These are phyloP conservation scores for Pseudozyma pruni DNA, from an alignment of 1,284 basidiomycete species.

Conservation along the genomic window DNA sequence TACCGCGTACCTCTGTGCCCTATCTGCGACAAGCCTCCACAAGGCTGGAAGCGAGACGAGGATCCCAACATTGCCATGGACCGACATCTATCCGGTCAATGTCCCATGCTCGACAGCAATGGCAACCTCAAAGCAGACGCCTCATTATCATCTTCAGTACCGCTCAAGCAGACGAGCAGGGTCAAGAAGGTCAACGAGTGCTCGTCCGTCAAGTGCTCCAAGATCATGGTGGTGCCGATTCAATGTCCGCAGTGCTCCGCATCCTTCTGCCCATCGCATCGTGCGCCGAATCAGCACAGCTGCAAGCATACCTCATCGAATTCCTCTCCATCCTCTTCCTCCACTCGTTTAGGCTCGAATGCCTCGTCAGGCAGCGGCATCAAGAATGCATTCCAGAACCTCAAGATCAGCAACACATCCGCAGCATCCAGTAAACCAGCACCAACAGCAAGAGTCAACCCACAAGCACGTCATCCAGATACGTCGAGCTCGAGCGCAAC, in stretches of 20 bases:
- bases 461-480: background rate
- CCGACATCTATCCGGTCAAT: constrained; percentile 51
- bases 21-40: constrained; percentile 56
- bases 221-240: constrained; percentile 63
- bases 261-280: constrained; percentile 58
- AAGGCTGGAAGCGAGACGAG: constrained; percentile 56
- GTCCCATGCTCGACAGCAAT: constrained; percentile 46
- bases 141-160: constrained; percentile 3
- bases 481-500: constrained; percentile 1
- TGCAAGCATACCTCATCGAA: constrained; percentile 34
- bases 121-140: constrained; percentile 23
- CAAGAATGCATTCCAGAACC: constrained; percentile 35
- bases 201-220: constrained; percentile 49
- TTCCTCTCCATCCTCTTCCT: constrained; percentile 23
- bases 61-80: constrained; percentile 64
- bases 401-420: constrained; percentile 28
- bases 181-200: constrained; percentile 56
- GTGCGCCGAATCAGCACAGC: constrained; percentile 54
- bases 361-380: constrained; percentile 16
- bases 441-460: constrained; percentile 4
- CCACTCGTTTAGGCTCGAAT: constrained; percentile 7
- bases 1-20: constrained; percentile 60
- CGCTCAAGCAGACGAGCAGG: constrained; percentile 16
- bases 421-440: background rate
- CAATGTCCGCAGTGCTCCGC: constrained; percentile 45